Base-by-base conservation (phyloP, 139 green algal genomes). In the Parachlorella kessleri region DNA sequence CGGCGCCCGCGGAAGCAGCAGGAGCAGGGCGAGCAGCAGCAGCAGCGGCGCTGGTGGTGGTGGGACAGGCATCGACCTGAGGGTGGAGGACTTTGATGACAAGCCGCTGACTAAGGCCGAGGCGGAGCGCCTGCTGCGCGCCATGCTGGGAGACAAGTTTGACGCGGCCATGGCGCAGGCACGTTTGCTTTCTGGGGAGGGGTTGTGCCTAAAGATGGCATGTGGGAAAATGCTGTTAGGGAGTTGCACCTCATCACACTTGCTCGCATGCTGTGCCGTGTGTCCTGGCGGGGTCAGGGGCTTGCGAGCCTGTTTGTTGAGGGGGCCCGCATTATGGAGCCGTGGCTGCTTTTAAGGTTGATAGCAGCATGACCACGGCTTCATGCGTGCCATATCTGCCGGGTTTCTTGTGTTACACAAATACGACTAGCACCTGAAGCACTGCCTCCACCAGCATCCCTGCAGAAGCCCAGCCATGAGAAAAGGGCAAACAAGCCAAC, bases 91-190 rank as follows among this genome's bases (percentile, higher is more conserved):
- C n/a, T n/a, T n/a, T n/a, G n/a, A n/a, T n/a, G n/a, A n/a, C 7
- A 55, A 63, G 75, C 64, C 73, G 75, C 42, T 38, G 40, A 23
- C 21, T 41, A 65, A 66, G 41, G 63, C 37, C 63, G 6, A 67
- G 41, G 64, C 75, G 24, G 75, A 66, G 33, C 41, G 35, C n/a
- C 14, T 73, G 32, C 75, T 80, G 40, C 75, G 75, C 23, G 10
- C 3, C 10, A 32, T 80, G 41, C 42, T 80, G 18, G 75, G 75
- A 1, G 21, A 40, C 32, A 66, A 73, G 5, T 73, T 74, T 30
- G 65, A 80, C 0, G 28, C 7, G 23, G 65, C 35, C 32, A 80
- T 80, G 75, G 32, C 32, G 23, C 40, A 55, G 75, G 75, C 48
- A 28, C 14, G 48, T 59, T 59, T 59, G 48, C 21, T 59, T 18